These are phyloP conservation scores for Ilex aquifolium DNA, from an alignment of 257 asterid genomes.

Conservation along the genomic window DNA sequence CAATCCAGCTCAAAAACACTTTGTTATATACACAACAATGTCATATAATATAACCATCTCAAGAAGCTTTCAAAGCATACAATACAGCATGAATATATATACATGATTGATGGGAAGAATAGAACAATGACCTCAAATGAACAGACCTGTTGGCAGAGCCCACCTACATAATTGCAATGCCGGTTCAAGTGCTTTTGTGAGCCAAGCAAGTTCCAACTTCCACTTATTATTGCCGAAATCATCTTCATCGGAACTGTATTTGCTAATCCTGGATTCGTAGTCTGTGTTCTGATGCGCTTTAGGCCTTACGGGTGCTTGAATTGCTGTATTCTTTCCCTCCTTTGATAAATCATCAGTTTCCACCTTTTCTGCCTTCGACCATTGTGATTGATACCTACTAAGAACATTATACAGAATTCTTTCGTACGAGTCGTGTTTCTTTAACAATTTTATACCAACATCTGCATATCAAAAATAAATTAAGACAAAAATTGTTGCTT, in stretches of 20 bases:
- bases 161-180: constrained; percentile 80
- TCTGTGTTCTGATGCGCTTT: not conserved
- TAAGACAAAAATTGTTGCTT: not conserved
- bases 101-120: not conserved
- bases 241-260: constrained; percentile 33
- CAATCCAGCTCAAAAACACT: too few relatives aligned
- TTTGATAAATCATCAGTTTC: constrained; percentile 24
- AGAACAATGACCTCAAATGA: not conserved
- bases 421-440: constrained; percentile 29
- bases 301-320: constrained; percentile 16
- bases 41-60: too few relatives aligned
- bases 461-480: constrained; percentile 28
- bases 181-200: constrained; percentile 77
- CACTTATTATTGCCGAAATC: constrained; percentile 37
- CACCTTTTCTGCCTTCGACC: constrained; percentile 45
- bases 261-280: constrained; percentile 18
- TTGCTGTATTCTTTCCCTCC: constrained; percentile 7
- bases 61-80: too few relatives aligned
- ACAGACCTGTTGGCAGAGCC: constrained; percentile 68
- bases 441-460: constrained; percentile 28
- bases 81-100: too few relatives aligned
- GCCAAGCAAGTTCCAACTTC: constrained; percentile 86
- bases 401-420: constrained; percentile 27
- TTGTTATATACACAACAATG: too few relatives aligned
- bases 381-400: constrained; percentile 43